Evolutionary conservation across 768 basidiomycete genomes (phyloP).

Genomic region (Galerina marginata): DNA sequence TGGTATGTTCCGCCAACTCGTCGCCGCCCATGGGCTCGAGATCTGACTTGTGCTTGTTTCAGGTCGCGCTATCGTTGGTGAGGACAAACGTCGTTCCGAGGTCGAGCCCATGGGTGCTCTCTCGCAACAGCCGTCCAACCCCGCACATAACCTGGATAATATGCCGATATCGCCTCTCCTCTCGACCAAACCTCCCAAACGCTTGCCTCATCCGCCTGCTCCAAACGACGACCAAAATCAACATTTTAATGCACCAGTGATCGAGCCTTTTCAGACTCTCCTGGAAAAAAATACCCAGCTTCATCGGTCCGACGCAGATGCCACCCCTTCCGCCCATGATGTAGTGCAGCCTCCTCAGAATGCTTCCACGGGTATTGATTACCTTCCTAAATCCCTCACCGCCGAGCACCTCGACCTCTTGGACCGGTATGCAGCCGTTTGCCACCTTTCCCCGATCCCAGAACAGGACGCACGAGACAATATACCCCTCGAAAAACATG

Average conservation of each 20-base stretch:
- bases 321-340: background rate
- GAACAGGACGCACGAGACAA: too few species aligned
- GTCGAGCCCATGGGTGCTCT: constrained; percentile 18
- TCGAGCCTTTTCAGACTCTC: constrained; percentile 2
- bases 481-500: background rate
- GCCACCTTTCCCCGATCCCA: too few species aligned
- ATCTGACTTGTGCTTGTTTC: too few species aligned
- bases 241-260: background rate
- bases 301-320: background rate
- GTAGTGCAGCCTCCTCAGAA: background rate
- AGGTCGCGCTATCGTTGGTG: too few species aligned
- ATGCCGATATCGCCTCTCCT: background rate
- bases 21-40: too few species aligned
- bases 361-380: too few species aligned
- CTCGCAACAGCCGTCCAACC: background rate
- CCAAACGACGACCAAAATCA: background rate
- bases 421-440: too few species aligned
- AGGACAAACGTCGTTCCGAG: background rate
- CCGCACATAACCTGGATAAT: background rate
- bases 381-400: too few species aligned
- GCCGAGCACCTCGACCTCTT: too few species aligned
- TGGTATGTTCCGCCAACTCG: constrained; percentile 9
- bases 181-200: background rate
- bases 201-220: background rate
- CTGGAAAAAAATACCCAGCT: background rate